Evolutionary conservation across 257 asterid species (phyloP).

Genomic region (Lantana camara): DNA sequence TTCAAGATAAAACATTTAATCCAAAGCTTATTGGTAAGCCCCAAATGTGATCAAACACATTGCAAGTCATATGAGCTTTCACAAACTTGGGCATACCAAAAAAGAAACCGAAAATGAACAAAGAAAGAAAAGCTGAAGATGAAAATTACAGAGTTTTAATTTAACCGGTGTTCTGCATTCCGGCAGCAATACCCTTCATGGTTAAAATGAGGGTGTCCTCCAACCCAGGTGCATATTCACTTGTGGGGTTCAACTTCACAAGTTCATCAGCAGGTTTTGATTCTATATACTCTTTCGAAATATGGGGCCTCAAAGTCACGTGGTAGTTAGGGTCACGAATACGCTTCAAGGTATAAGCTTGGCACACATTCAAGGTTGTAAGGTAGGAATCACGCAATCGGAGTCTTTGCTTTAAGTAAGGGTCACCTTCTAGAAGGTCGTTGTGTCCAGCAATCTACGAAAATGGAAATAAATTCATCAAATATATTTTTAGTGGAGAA

Average conservation of each 20-base stretch:
- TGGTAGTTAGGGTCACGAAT: slow-evolving; percentile 61
- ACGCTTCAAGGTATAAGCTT: slow-evolving; percentile 61
- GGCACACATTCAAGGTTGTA: slow-evolving; percentile 59
- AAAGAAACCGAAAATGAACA: neutral
- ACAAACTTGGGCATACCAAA: neutral
- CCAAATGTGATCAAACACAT: too few species aligned
- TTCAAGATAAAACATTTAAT: too few species aligned
- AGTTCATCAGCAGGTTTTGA: slow-evolving; percentile 58
- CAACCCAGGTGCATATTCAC: slow-evolving; percentile 70
- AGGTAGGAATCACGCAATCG: slow-evolving; percentile 59
- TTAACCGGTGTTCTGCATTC: slow-evolving; percentile 60
- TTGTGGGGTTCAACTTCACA: slow-evolving; percentile 56
- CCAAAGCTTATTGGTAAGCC: too few species aligned
- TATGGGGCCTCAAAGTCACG: slow-evolving; percentile 58
- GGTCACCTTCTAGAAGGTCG: slow-evolving; percentile 65
- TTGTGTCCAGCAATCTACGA: slow-evolving; percentile 66
- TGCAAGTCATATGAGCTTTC: neutral
- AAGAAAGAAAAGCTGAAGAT: neutral
- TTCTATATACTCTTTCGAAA: slow-evolving; percentile 47
- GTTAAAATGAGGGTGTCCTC: slow-evolving; percentile 73
- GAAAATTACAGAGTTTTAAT: neutral
- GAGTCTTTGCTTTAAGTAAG: slow-evolving; percentile 59
- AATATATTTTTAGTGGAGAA: too few species aligned
- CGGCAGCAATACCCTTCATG: slow-evolving; percentile 81
- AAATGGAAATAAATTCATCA: neutral